A percentile compares a stretch with the other conserved stretches of the same genome.
Conservation (phyloP, 805 yeast species). For the Saturnispora mendoncae region DNA sequence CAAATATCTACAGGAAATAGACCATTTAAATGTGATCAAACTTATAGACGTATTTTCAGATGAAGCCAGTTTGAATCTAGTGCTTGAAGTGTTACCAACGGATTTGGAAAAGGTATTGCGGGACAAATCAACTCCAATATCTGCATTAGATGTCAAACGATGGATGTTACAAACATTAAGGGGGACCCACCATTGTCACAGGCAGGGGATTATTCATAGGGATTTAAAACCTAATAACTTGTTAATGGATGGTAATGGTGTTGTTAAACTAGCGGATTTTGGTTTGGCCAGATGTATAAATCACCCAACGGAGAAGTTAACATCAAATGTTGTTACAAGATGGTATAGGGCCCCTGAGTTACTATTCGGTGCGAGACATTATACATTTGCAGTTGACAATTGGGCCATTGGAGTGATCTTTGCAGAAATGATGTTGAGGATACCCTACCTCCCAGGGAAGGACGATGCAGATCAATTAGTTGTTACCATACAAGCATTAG, state of each 20-base stretch:
- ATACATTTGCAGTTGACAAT: constrained; percentile 80
- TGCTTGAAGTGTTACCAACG: constrained; percentile 86
- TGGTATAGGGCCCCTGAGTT: constrained; percentile 98
- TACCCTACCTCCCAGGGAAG: constrained; percentile 90
- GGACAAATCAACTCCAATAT: constrained; percentile 65
- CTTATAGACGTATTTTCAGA: constrained; percentile 74
- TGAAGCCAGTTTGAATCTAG: constrained; percentile 62
- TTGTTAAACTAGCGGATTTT: constrained; percentile 91
- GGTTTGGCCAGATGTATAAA: constrained; percentile 87
- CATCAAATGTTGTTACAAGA: constrained; percentile 92
- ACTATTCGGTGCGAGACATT: constrained; percentile 79
- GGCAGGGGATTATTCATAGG: constrained; percentile 83
- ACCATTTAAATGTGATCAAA: constrained; percentile 75
- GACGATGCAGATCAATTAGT: constrained; percentile 86
- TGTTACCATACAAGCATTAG: constrained; percentile 90
- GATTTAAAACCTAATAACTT: constrained; percentile 91
- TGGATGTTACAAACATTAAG: constrained; percentile 93
- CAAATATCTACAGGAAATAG: constrained; percentile 75
- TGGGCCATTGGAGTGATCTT: constrained; percentile 97
- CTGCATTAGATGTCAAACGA: constrained; percentile 80
- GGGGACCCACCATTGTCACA: constrained; percentile 92
- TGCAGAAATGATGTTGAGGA: constrained; percentile 91
- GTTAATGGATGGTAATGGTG: constrained; percentile 78
- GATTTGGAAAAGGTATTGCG: constrained; percentile 87
- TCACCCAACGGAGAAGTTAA: constrained; percentile 63